Evolutionary conservation across 129 eudicot species (phyloP), one percentile per base, ranked within the genome.

Genomic region (Rutidosis leptorrhynchoides): DNA sequence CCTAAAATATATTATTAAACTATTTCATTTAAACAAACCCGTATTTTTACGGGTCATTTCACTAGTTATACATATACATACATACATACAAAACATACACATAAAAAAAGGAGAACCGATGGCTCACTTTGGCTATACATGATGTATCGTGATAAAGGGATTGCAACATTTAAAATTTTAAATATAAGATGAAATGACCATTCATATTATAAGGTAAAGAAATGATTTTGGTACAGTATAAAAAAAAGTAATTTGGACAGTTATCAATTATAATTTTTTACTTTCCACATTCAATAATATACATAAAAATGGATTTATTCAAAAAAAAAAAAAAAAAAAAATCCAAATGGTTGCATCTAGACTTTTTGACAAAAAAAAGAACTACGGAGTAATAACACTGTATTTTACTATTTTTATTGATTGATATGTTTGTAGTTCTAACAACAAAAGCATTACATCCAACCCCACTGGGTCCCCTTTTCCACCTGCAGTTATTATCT

Each of bases 401-500:
- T 33, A 68, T n/a, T n/a, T n/a, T n/a, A n/a, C n/a, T n/a, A n/a
- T n/a, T n/a, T n/a, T n/a, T 7, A 8, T 32, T 56, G 54, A 14
- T 27, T 54, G 15, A 53, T 21, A n/a, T 24, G 51, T 37, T 32
- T 46, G 20, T 16, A 51, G 27, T 40, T 27, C 32, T 58, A 43
- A 62, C 55, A 72, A 10, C 70, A 63, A 42, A 20, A 21, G 7
- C 70, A 42, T 24, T 2, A 62, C n/a, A 28, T 25, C 77, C 53
- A 42, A 51, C 19, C 46, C 33, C 59, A 70, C 28, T 21, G 42
- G 75, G 46, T 57, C 66, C 73, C 55, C 45, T 11, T n/a, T n/a
- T 1, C 10, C 55, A 2, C 78, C 72, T 16, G 65, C 53, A 8
- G 21, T n/a, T n/a, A n/a, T 49, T 29, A 20, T 64, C 32, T 73